Evolutionary conservation across 2,329 filamentous ascomycete genomes (phyloP), one percentile per base, ranked within the genome.

Genomic region (Onygenales sp.): DNA sequence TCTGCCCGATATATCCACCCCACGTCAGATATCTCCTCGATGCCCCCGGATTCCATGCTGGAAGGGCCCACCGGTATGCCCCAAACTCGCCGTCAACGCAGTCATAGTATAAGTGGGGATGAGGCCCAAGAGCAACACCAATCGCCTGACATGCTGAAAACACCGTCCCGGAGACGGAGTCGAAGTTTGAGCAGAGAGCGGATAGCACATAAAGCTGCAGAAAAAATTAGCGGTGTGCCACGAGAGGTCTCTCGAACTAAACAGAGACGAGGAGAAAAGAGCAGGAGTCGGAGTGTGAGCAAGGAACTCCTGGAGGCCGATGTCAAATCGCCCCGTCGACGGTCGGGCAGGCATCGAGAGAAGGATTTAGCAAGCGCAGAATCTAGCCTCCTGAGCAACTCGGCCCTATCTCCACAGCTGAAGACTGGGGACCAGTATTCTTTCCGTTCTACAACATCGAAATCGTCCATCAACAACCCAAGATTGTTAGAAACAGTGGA

Each of bases 401-500:
- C 79, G 43, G 77, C 78, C 58, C 64, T 80, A 52, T 76, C 73
- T 54, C 67, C 73, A 9, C 80, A 79, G 59, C 75, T 77, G 37
- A 75, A 74, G 57, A 81, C 79, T 42, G 76, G 73, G 13, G 78
- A 82, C 61, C 72, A 76, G 52, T 76, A 79, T 56, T 86, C 83
- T 7, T 78, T 80, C 58, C 75, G 75, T 39, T 83, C 81, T 33
- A 78, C 77, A 37, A 76, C 74, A 36, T 81, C 79, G 14, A 79
- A 79, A 55, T 88, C 88, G 2, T 92, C 88, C 0, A 88, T 94
- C 67, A 95, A 94, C 71, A 95, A 96, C 63, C 91, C 91, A 0
- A 93, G 89, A 65, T 74, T 96, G 2, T 78, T 96, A 2, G 88
- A 93, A 63, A 93, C 90, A 0, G 91, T 96, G 2, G 91, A 96